Evolutionary conservation across 495 filamentous ascomycete species (phyloP).

Genomic region (Penicillium lividum): DNA sequence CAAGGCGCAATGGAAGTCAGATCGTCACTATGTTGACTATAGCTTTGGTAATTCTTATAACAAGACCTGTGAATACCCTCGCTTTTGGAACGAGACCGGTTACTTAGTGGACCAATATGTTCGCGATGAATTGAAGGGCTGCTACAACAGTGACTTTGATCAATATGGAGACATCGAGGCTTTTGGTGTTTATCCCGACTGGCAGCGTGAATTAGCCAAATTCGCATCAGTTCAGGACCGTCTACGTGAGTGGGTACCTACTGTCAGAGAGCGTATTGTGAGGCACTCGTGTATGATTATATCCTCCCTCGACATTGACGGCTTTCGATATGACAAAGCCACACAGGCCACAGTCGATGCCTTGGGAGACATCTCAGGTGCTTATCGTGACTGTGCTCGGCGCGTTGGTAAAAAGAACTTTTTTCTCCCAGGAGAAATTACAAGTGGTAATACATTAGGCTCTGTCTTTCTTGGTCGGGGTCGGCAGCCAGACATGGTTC

Average conservation of each 20-base stretch:
- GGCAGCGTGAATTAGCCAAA: slow-evolving; percentile 68
- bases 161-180: slow-evolving; percentile 70
- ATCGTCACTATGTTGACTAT: slow-evolving; percentile 65
- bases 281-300: slow-evolving; percentile 69
- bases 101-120: slow-evolving; percentile 49
- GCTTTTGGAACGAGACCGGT: slow-evolving; percentile 68
- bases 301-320: slow-evolving; percentile 65
- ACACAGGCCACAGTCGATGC: slow-evolving; percentile 67
- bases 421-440: slow-evolving; percentile 65
- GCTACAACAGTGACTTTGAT: slow-evolving; percentile 71
- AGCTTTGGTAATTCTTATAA: slow-evolving; percentile 59
- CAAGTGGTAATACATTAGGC: slow-evolving; percentile 62
- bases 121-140: slow-evolving; percentile 52
- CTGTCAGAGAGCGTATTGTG: slow-evolving; percentile 58
- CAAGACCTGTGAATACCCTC: slow-evolving; percentile 60
- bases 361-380: slow-evolving; percentile 55
- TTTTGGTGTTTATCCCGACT: slow-evolving; percentile 69
- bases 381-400: slow-evolving; percentile 58
- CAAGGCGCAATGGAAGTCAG: slow-evolving; percentile 58
- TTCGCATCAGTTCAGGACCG: slow-evolving; percentile 77
- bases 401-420: slow-evolving; percentile 62
- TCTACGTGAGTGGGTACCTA: slow-evolving; percentile 68
- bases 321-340: slow-evolving; percentile 70
- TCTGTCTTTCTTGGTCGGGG: slow-evolving; percentile 69
- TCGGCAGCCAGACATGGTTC: slow-evolving; percentile 54